Evolutionary conservation across 768 basidiomycete species (phyloP).

Genomic region (Kwoniella sp.): DNA sequence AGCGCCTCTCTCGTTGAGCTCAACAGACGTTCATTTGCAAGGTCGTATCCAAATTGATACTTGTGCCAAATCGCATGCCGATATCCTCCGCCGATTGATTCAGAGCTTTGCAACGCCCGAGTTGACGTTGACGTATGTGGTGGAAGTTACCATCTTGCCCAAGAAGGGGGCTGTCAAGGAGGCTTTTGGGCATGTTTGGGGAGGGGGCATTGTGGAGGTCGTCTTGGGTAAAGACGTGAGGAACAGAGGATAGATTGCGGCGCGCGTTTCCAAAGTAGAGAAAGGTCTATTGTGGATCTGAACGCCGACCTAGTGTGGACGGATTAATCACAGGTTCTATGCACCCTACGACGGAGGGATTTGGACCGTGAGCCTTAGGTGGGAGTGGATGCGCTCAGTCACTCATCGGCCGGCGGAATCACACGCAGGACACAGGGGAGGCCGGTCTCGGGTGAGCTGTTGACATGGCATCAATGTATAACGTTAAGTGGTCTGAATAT

Average conservation of each 20-base stretch:
- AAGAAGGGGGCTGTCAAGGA: conserved; percentile 47
- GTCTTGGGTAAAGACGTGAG: conserved; percentile 27
- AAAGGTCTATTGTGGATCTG: too few relatives aligned
- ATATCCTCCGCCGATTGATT: conserved; percentile 16
- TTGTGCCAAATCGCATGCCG: neutral
- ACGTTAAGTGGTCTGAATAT: too few relatives aligned
- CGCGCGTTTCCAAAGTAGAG: too few relatives aligned
- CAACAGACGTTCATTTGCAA: conserved; percentile 45
- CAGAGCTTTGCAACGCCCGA: conserved; percentile 44
- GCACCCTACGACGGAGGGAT: too few relatives aligned
- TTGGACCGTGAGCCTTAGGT: too few relatives aligned
- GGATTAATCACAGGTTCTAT: too few relatives aligned
- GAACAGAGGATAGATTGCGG: neutral
- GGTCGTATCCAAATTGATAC: conserved; percentile 25
- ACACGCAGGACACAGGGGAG: too few relatives aligned
- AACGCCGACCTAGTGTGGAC: too few relatives aligned
- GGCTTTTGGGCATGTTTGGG: conserved; percentile 49
- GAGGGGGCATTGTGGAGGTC: conserved; percentile 47
- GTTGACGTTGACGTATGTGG: conserved; percentile 42
- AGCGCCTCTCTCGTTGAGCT: conserved; percentile 4
- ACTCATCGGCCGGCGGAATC: too few relatives aligned
- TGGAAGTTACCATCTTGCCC: conserved; percentile 46
- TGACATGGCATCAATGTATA: too few relatives aligned
- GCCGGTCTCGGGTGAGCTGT: too few relatives aligned
- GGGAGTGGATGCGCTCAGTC: too few relatives aligned